Evolutionary conservation across 257 asterid species (phyloP).

Genomic region (Pogostemon cablin): DNA sequence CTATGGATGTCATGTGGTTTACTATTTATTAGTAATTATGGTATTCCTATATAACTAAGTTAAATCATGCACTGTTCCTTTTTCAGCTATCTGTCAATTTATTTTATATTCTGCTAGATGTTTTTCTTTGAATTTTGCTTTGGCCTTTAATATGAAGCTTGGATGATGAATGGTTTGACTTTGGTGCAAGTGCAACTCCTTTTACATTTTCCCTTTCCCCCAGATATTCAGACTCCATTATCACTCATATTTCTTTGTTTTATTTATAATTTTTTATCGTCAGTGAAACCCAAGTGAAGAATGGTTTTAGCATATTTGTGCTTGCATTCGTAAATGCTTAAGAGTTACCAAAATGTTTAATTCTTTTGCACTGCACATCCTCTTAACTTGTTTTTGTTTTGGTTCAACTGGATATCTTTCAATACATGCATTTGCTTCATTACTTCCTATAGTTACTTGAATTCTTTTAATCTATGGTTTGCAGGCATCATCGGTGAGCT

Average conservation of each 20-base stretch:
- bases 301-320: constrained; percentile 61
- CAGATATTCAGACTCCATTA: constrained; percentile 23
- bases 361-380: neutral
- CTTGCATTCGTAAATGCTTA: constrained; percentile 1
- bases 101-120: too few species aligned
- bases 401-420: constrained; percentile 13
- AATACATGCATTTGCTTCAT: constrained; percentile 7
- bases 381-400: neutral
- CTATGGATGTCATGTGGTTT: too few species aligned
- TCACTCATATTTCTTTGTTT: constrained; percentile 30
- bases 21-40: too few species aligned
- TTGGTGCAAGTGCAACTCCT: constrained; percentile 45
- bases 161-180: too few species aligned
- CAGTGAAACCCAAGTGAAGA: constrained; percentile 94
- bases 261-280: constrained; percentile 29
- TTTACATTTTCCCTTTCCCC: constrained; percentile 16
- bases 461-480: constrained; percentile 22
- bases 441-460: neutral
- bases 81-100: too few species aligned
- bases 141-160: too few species aligned
- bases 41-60: too few species aligned
- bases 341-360: neutral
- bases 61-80: too few species aligned
- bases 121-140: too few species aligned
- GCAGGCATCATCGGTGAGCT: constrained; percentile 95